Percentiles rank a stretch among this genome's conserved stretches.
Evolutionary conservation across 352 stramenopile species (phyloP).

Genomic region (Pythium chondricola): DNA sequence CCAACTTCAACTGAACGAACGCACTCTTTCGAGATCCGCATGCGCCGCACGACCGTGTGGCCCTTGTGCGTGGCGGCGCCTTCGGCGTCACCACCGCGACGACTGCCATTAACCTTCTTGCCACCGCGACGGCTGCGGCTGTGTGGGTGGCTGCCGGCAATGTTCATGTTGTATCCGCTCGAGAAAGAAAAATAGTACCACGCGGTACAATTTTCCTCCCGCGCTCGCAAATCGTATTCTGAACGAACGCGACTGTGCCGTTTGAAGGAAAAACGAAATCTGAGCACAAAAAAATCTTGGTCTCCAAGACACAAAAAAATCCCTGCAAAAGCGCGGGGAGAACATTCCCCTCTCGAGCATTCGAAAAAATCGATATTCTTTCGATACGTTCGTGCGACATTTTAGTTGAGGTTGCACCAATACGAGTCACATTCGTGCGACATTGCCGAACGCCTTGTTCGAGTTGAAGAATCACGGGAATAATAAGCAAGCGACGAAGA

Average conservation of each 20-base stretch:
- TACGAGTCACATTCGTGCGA: slow-evolving; percentile 2
- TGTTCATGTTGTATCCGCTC: slow-evolving; percentile 1
- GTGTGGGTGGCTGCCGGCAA: slow-evolving; percentile 9
- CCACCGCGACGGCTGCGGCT: slow-evolving; percentile 1
- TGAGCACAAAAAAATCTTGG: slow-evolving; percentile 13
- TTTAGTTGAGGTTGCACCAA: no score
- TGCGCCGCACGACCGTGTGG: slow-evolving; percentile 30
- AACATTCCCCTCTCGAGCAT: slow-evolving; percentile 4
- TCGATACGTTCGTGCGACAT: not conserved
- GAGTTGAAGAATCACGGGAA: slow-evolving; percentile 15
- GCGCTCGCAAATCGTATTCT: slow-evolving; percentile 11
- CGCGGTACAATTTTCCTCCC: slow-evolving; percentile 14
- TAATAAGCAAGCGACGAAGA: slow-evolving; percentile 6
- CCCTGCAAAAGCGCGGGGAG: not conserved
- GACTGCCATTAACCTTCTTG: slow-evolving; percentile 6
- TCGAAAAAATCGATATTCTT: slow-evolving; percentile 16
- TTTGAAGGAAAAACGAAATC: slow-evolving; percentile 13
- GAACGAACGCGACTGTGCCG: slow-evolving; percentile 1
- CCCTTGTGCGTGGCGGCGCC: slow-evolving; percentile 14
- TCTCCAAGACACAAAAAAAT: slow-evolving; percentile 3
- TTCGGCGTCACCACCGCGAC: slow-evolving; percentile 7
- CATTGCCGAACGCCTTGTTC: not conserved
- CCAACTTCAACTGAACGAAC: slow-evolving; percentile 5
- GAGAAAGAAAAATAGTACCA: no score
- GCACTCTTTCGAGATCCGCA: slow-evolving; percentile 67